Evolutionary conservation across 1,284 basidiomycete genomes (phyloP), one percentile per base, ranked within the genome.

Genomic region (Fistulina hepatica): DNA sequence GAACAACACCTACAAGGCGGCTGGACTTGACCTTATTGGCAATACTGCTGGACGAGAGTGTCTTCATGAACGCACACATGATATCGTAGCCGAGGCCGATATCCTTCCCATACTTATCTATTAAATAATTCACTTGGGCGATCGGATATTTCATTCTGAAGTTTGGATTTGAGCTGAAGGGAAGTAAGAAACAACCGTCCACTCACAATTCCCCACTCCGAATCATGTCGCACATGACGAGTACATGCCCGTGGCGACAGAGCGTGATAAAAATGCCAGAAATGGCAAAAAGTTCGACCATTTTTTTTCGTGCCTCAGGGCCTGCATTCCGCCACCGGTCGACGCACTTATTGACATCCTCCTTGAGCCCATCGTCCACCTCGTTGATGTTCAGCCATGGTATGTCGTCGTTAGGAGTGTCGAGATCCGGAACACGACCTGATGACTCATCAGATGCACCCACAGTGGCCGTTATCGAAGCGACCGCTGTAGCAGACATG

Each of bases 91-190:
- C 44, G 0, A 21, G 12, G 1, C 17, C 37, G 6, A 33, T 7
- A 10, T 40, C 31, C 0, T 36, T 21, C 1, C 44, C 46, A 19
- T 54, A 45, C 1, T 32, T 30, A 9, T 52, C 46, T 2, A 61
- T 36, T 2, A 54, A 28, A 34, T 48, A 44, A 2, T 48, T 40
- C 5, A 53, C 37, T 6, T 52, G 49, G 0, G 58, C 56, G 1
- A 61, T 44, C 0, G 53, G 50, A 34, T 60, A 59, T 39, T 63
- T 62, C n/a, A 58, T 59, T 4, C 60, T 63, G n/a, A n/a, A 38
- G 37, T 10, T 53, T 15, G 41, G 37, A 11, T 57, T 39, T 5
- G 52, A 37, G 0, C 50, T n/a, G 53, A 44, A 59, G 54, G 0
- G 50, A 43, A 27, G 21, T 13, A 22, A 21, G 21, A 33, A 15